phyloP scores from a whole-genome alignment of 352 stramenopile genomes.

The Pythium aquatile region DNA sequence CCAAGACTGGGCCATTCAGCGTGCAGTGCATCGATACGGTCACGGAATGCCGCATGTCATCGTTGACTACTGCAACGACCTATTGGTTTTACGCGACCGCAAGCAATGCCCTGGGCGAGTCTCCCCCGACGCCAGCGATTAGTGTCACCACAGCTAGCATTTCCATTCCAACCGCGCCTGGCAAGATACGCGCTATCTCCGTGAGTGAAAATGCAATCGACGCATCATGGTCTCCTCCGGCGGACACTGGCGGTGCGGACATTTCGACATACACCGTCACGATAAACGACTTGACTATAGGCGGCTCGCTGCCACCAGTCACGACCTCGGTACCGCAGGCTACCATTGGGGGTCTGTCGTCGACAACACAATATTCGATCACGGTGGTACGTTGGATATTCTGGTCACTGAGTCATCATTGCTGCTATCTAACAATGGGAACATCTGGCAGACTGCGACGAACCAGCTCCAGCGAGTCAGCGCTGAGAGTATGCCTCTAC shows the following conservation, averaged over 20 bases:
- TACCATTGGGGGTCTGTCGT: constrained; percentile 8
- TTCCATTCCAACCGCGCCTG: constrained; percentile 33
- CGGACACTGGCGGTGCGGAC: constrained; percentile 37
- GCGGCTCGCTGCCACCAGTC: neutral
- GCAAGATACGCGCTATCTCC: constrained; percentile 29
- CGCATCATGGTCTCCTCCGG: constrained; percentile 35
- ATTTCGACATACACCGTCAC: constrained; percentile 35
- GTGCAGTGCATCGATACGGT: constrained; percentile 26
- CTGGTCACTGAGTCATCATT: too few species aligned
- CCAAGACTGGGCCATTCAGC: constrained; percentile 21
- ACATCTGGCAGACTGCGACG: constrained; percentile 5
- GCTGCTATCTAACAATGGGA: neutral
- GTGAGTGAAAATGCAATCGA: constrained; percentile 33
- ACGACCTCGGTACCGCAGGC: neutral
- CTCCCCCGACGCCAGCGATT: constrained; percentile 21
- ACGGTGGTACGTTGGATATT: constrained; percentile 34
- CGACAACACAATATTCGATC: constrained; percentile 38
- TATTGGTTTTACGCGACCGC: constrained; percentile 48
- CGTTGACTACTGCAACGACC: constrained; percentile 26
- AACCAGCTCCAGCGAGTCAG: constrained; percentile 6
- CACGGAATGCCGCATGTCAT: constrained; percentile 30
- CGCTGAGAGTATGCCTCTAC: neutral
- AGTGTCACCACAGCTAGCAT: constrained; percentile 27
- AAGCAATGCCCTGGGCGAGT: constrained; percentile 41
- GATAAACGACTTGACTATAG: constrained; percentile 9